Percentiles rank a stretch among this genome's conserved stretches.
Evolutionary conservation across 2,329 filamentous ascomycete species (phyloP).

Genomic region (Venturia pyrina): DNA sequence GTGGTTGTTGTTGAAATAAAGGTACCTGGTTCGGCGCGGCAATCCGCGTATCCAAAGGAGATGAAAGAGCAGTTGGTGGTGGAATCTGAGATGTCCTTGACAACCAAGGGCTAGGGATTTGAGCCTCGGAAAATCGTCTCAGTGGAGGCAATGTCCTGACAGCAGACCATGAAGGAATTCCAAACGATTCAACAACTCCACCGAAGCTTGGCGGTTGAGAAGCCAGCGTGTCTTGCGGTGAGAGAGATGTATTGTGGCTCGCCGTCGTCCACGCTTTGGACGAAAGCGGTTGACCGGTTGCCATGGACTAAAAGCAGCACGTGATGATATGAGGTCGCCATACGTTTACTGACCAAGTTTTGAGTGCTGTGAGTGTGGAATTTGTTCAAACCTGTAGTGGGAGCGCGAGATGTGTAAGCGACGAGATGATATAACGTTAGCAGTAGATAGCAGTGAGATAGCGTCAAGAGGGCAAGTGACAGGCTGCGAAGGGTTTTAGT

Average conservation of each 20-base stretch:
- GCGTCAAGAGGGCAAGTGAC: neutral
- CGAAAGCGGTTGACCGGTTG: neutral
- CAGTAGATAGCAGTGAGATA: neutral
- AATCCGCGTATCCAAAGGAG: neutral
- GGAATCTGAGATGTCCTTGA: neutral
- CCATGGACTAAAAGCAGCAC: neutral
- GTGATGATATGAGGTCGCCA: neutral
- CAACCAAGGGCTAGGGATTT: neutral
- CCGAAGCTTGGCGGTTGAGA: neutral
- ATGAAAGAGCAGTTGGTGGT: neutral
- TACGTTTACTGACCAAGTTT: neutral
- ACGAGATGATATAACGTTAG: neutral
- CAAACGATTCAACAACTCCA: neutral
- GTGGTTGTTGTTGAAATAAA: neutral
- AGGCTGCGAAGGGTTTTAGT: neutral
- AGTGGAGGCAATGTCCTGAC: neutral
- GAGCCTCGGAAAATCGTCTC: neutral
- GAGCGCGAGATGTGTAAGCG: neutral
- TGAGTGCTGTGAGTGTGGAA: too few species aligned
- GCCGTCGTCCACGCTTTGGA: neutral
- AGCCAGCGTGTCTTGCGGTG: neutral
- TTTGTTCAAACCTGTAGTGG: too few species aligned
- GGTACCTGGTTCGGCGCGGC: neutral
- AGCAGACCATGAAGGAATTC: neutral
- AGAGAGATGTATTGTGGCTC: neutral